Conservation (phyloP, 2,329 filamentous ascomycete genomes). For the Coniella lustricola region DNA sequence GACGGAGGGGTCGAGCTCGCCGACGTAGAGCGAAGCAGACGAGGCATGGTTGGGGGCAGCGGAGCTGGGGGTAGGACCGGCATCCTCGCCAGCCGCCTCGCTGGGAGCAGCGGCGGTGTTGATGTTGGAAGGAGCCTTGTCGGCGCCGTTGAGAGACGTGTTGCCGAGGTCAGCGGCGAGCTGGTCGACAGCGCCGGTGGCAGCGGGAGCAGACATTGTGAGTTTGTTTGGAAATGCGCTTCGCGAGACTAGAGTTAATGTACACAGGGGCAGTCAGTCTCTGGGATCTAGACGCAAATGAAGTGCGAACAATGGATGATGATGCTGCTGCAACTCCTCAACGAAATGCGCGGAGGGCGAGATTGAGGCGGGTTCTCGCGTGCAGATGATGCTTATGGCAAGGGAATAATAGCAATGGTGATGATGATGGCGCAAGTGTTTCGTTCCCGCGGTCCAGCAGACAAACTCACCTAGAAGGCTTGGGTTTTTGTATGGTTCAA, state of each 20-base stretch:
- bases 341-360: neutral
- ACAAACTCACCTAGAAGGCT: slow-evolving; percentile 9
- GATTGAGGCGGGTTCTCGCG: neutral
- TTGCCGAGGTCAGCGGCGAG: slow-evolving; percentile 72
- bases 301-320: neutral
- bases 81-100: slow-evolving; percentile 49
- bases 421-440: no score
- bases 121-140: slow-evolving; percentile 57
- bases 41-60: slow-evolving; percentile 85
- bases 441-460: no score
- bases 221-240: slow-evolving; percentile 19
- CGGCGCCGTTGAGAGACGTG: slow-evolving; percentile 60
- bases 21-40: slow-evolving; percentile 96
- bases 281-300: neutral
- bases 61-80: slow-evolving; percentile 65
- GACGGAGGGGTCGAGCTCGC: slow-evolving; percentile 94
- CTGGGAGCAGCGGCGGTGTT: slow-evolving; percentile 62
- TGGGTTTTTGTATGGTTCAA: slow-evolving; percentile 3
- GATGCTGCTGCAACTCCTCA: no score
- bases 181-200: slow-evolving; percentile 64
- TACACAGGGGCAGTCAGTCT: slow-evolving; percentile 8
- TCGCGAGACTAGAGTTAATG: slow-evolving; percentile 18
- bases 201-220: slow-evolving; percentile 56
- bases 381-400: neutral
- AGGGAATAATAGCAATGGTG: neutral